Evolutionary conservation across 257 asterid genomes (phyloP).

Genomic region (Rauvolfia tetraphylla): DNA sequence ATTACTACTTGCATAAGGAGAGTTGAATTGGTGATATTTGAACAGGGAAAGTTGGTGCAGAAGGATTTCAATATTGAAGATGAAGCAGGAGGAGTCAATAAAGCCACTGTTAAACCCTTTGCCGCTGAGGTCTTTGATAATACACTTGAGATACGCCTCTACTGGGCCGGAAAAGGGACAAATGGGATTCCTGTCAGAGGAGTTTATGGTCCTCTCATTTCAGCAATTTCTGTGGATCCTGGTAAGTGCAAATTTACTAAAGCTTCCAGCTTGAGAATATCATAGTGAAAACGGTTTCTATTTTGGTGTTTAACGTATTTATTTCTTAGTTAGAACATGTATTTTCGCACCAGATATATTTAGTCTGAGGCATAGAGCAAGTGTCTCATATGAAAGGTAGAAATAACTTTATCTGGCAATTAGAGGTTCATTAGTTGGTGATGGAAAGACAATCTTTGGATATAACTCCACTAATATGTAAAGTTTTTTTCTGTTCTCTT

Average conservation of each 20-base stretch:
- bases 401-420: neutral
- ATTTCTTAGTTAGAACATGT: no score
- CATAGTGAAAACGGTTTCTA: neutral
- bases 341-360: neutral
- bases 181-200: slow-evolving; percentile 57
- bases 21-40: neutral
- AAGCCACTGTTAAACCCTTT: slow-evolving; percentile 33
- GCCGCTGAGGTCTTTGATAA: slow-evolving; percentile 49
- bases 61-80: slow-evolving; percentile 74
- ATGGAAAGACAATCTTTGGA: neutral
- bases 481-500: neutral
- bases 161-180: slow-evolving; percentile 96
- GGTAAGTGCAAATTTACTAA: slow-evolving; percentile 30
- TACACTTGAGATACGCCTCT: slow-evolving; percentile 61
- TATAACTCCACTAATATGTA: neutral
- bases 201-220: slow-evolving; percentile 83
- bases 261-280: neutral
- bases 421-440: neutral
- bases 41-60: slow-evolving; percentile 55
- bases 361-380: neutral
- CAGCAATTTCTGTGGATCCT: slow-evolving; percentile 76
- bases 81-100: slow-evolving; percentile 76
- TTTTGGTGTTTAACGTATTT: neutral
- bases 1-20: neutral
- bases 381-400: neutral